phyloP scores from a whole-genome alignment of 2,329 filamentous ascomycete genomes.

The Herpotrichia juniperi region DNA sequence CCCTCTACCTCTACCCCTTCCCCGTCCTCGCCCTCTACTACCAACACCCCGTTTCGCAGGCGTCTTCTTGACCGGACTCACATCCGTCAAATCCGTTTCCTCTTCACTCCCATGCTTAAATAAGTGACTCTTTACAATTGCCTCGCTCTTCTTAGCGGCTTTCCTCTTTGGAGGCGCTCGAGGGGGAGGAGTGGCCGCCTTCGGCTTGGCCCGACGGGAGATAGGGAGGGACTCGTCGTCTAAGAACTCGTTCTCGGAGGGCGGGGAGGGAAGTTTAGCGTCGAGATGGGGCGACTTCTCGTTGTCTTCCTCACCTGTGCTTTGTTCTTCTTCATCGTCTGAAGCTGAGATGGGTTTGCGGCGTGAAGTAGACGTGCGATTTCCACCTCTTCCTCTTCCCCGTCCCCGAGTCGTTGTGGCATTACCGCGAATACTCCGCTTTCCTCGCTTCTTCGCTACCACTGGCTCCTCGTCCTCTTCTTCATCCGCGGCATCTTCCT shows the following conservation, averaged over 20 bases:
- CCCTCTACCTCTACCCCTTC: conserved; percentile 11
- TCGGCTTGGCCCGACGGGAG: conserved; percentile 3
- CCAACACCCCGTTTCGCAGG: conserved; percentile 6
- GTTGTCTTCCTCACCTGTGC: too few relatives aligned
- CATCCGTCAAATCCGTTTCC: conserved; percentile 38
- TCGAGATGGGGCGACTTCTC: too few relatives aligned
- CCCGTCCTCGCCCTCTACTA: conserved; percentile 16
- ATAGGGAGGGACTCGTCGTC: conserved; percentile 2
- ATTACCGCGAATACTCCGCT: conserved; percentile 2
- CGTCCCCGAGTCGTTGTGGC: conserved; percentile 11
- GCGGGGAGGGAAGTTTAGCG: neutral
- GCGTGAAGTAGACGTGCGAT: conserved; percentile 12
- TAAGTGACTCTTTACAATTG: conserved; percentile 41
- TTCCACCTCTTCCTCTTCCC: conserved; percentile 19
- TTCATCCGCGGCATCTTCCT: conserved; percentile 9
- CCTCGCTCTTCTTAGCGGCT: conserved; percentile 34
- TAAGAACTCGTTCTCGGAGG: neutral
- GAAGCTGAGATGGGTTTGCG: conserved; percentile 6
- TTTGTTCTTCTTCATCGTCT: neutral
- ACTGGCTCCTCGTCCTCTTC: neutral
- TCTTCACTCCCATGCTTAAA: conserved; percentile 38
- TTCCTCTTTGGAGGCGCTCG: conserved; percentile 29
- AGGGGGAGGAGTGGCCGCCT: conserved; percentile 5
- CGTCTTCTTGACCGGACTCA: conserved; percentile 25
- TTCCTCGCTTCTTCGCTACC: conserved; percentile 3